Percentiles rank a stretch among this genome's conserved stretches.
phyloP scores from a whole-genome alignment of 352 stramenopile species.

The Thalassiosira allenii region DNA sequence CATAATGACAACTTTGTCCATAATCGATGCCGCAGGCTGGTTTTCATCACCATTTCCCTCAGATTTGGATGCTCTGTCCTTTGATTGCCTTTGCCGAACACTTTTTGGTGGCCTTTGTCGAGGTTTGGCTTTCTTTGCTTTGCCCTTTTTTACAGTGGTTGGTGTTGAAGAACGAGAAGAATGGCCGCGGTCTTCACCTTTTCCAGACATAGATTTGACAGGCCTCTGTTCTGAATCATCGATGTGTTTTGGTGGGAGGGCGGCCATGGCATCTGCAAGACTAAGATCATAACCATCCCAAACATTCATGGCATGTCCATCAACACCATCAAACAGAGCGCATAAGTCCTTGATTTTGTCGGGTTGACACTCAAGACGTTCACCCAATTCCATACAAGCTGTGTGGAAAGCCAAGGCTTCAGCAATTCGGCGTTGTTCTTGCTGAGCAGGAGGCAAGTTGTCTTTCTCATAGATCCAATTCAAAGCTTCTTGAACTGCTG shows the following conservation, averaged over 20 bases:
- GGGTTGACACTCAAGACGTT: conserved; percentile 74
- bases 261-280: conserved; percentile 7
- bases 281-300: conserved; percentile 61
- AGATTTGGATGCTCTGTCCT: neutral
- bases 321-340: conserved; percentile 69
- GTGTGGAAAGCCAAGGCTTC: conserved; percentile 63
- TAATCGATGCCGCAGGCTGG: neutral
- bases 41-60: neutral
- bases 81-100: neutral
- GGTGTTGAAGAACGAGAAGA: neutral
- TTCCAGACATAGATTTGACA: neutral
- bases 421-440: conserved; percentile 42
- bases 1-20: neutral
- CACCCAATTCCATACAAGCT: conserved; percentile 61
- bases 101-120: neutral
- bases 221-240: neutral
- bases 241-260: neutral
- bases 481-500: conserved; percentile 31
- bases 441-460: conserved; percentile 1
- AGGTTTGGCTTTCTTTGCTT: neutral
- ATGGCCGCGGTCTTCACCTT: neutral
- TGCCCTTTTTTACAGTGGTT: neutral
- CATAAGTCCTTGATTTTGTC: conserved; percentile 66
- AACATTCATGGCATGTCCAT: conserved; percentile 52
- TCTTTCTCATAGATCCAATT: conserved; percentile 48